Evolutionary conservation across 2,329 filamentous ascomycete species (phyloP).

Genomic region (Coniella lustricola): DNA sequence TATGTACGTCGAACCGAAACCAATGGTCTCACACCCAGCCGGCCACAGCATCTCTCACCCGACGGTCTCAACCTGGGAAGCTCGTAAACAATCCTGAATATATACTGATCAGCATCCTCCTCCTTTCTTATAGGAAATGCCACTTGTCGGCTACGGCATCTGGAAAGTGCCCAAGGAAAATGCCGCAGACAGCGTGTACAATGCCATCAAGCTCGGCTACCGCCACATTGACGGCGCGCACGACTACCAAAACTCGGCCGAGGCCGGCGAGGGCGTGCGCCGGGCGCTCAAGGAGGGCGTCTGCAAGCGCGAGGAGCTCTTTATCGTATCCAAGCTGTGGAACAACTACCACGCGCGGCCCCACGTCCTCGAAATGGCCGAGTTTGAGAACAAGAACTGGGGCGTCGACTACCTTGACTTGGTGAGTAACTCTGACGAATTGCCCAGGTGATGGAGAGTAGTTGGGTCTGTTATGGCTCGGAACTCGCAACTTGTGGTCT

Average conservation of each 20-base stretch:
- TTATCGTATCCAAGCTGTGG: slow-evolving; percentile 62
- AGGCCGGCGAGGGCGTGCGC: slow-evolving; percentile 58
- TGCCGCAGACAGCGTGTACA: slow-evolving; percentile 51
- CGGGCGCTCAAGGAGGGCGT: slow-evolving; percentile 49
- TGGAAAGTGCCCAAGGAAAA: slow-evolving; percentile 32
- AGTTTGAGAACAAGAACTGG: slow-evolving; percentile 55
- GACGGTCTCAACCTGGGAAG: too few species aligned
- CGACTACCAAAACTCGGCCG: slow-evolving; percentile 58
- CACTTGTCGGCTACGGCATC: slow-evolving; percentile 34
- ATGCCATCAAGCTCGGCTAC: slow-evolving; percentile 46
- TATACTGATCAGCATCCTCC: background rate
- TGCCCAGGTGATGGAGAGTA: too few species aligned
- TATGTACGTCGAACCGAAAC: slow-evolving; percentile 23
- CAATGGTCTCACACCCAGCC: background rate
- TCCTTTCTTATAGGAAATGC: slow-evolving; percentile 27
- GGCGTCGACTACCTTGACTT: slow-evolving; percentile 62
- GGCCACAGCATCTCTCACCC: too few species aligned
- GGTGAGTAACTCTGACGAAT: slow-evolving; percentile 1
- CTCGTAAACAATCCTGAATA: too few species aligned
- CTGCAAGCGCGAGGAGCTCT: slow-evolving; percentile 57
- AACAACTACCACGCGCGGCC: slow-evolving; percentile 56
- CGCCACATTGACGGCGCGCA: slow-evolving; percentile 46
- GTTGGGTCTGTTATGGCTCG: too few species aligned
- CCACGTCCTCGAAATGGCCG: slow-evolving; percentile 54
- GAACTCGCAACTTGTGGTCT: too few species aligned